These are phyloP conservation scores for Pythium inflatum DNA, from an alignment of 352 stramenopile species.

Conservation along the genomic window DNA sequence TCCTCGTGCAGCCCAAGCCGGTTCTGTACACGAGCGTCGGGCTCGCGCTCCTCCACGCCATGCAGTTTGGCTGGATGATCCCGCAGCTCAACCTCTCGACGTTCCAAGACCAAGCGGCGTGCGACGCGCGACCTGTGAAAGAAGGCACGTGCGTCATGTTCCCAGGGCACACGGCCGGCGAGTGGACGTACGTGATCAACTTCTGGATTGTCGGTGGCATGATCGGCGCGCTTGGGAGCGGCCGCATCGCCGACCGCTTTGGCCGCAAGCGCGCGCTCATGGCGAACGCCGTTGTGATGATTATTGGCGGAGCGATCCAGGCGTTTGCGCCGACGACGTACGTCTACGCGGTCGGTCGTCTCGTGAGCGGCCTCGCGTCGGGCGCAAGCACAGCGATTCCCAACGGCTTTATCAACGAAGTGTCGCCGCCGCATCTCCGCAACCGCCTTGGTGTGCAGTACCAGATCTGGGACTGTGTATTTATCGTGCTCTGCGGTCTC, in stretches of 20 bases:
- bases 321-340: constrained; percentile 37
- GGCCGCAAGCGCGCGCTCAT: constrained; percentile 49
- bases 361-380: constrained; percentile 55
- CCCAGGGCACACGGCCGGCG: constrained; percentile 47
- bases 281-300: constrained; percentile 40
- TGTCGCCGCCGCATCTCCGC: constrained; percentile 37
- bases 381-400: constrained; percentile 35
- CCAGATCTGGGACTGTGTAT: constrained; percentile 49
- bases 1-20: not conserved
- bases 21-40: constrained; percentile 39
- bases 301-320: constrained; percentile 45
- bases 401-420: constrained; percentile 38
- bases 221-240: constrained; percentile 47
- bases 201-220: constrained; percentile 63
- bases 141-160: constrained; percentile 45
- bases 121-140: constrained; percentile 39
- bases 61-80: constrained; percentile 64
- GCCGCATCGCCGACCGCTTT: constrained; percentile 43
- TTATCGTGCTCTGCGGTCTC: constrained; percentile 47
- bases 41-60: constrained; percentile 51
- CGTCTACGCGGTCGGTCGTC: constrained; percentile 40
- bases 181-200: constrained; percentile 64
- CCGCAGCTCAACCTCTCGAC: constrained; percentile 70
- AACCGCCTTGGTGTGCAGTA: constrained; percentile 42
- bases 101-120: constrained; percentile 57